A percentile compares a stretch with the other conserved stretches of the same genome.
phyloP scores from a whole-genome alignment of 2,329 filamentous ascomycete species.

The Pseudogymnoascus sp. region DNA sequence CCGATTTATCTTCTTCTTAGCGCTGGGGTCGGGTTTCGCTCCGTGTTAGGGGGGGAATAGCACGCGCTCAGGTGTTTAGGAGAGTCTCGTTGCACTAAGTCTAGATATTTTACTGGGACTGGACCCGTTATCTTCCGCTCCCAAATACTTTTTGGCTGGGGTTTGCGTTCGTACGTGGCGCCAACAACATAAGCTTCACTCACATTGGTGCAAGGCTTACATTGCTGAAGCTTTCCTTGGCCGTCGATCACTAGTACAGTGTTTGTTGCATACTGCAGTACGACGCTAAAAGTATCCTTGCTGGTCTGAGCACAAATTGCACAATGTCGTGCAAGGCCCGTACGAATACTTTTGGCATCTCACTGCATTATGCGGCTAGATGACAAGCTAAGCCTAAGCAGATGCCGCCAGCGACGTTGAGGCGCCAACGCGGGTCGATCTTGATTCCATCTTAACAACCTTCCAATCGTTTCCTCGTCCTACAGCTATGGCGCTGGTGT shows the following conservation, averaged over 20 bases:
- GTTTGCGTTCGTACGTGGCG: neutral
- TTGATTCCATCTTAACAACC: neutral
- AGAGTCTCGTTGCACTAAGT: neutral
- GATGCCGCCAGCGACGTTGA: neutral
- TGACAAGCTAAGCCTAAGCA: neutral
- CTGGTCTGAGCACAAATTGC: too few relatives aligned
- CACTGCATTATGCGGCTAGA: too few relatives aligned
- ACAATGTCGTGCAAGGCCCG: too few relatives aligned
- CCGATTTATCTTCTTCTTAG: neutral
- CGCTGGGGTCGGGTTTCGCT: neutral
- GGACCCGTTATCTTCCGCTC: neutral
- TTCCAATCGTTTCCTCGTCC: neutral
- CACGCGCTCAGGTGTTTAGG: too few relatives aligned
- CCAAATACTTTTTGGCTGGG: neutral
- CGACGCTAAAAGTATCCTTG: too few relatives aligned
- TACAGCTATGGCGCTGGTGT: neutral
- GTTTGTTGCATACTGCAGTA: neutral
- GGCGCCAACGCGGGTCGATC: neutral
- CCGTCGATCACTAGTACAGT: neutral
- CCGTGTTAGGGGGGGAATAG: too few relatives aligned
- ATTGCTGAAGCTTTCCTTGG: neutral
- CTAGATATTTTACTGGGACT: neutral
- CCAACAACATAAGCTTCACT: neutral
- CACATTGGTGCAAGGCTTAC: neutral
- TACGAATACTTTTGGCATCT: too few relatives aligned